These are phyloP conservation scores for Corymbia calophylla DNA, from an alignment of 441 rosid species.

Conservation along the genomic window DNA sequence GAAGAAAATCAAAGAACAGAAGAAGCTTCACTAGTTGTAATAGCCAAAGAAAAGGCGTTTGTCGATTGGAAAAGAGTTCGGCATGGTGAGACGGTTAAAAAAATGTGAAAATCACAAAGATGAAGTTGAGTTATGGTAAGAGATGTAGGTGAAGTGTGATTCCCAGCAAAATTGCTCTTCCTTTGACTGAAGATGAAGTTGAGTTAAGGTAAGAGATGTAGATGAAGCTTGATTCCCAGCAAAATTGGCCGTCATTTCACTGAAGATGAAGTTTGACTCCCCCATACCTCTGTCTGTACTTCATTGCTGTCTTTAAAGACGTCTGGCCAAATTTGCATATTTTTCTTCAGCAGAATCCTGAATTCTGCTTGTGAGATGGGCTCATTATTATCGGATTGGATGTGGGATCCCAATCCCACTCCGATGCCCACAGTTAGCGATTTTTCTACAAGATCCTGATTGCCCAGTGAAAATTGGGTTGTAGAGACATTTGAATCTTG, in stretches of 20 bases:
- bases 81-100: background rate
- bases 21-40: background rate
- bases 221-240: background rate
- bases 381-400: background rate
- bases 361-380: background rate
- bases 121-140: background rate
- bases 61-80: background rate
- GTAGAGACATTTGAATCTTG: background rate
- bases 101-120: background rate
- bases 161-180: background rate
- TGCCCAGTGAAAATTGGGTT: background rate
- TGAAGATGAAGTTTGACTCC: background rate
- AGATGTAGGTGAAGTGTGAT: background rate
- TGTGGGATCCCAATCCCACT: background rate
- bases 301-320: background rate
- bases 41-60: background rate
- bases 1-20: background rate
- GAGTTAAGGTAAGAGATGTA: background rate
- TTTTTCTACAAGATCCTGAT: background rate
- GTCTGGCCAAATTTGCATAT: background rate
- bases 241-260: background rate
- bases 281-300: background rate
- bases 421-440: background rate
- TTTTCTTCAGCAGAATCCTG: background rate
- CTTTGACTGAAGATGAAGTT: background rate